These are phyloP conservation scores for Erythrobasidium hasegawianum DNA, from an alignment of 1,284 basidiomycete genomes.

Conservation along the genomic window DNA sequence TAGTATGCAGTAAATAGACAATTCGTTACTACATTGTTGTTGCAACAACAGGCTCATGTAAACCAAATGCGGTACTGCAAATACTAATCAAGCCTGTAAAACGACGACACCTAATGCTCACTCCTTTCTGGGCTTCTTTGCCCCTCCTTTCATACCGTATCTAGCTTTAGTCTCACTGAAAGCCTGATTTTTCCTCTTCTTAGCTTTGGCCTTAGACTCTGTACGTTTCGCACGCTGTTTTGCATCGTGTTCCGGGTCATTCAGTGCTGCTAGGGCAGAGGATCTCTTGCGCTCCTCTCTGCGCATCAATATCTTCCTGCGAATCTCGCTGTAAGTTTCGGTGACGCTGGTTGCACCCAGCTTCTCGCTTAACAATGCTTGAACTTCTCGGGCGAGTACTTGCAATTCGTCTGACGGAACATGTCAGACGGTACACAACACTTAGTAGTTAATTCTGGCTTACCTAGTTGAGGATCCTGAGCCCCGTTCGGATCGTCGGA, in stretches of 20 bases:
- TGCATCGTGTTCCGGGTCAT: constrained; percentile 71
- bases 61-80: background rate
- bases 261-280: constrained; percentile 61
- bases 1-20: background rate
- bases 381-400: constrained; percentile 74
- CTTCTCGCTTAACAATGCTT: constrained; percentile 79
- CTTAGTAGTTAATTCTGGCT: constrained; percentile 42
- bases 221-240: constrained; percentile 68
- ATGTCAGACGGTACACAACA: constrained; percentile 3
- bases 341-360: constrained; percentile 81
- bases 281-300: constrained; percentile 69
- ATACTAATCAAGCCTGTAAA: background rate
- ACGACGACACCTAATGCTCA: background rate
- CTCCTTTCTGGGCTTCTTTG: constrained; percentile 10
- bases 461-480: constrained; percentile 72
- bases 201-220: constrained; percentile 69
- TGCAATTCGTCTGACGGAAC: constrained; percentile 65
- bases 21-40: constrained; percentile 1
- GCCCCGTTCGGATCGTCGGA: constrained; percentile 72
- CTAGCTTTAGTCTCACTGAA: constrained; percentile 44
- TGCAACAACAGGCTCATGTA: background rate
- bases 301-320: constrained; percentile 65
- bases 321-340: constrained; percentile 69
- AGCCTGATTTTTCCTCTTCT: constrained; percentile 64
- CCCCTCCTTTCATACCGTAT: constrained; percentile 5